Conservation (phyloP, 2,329 filamentous ascomycete species). For the Drechslerella stenobrocha region DNA sequence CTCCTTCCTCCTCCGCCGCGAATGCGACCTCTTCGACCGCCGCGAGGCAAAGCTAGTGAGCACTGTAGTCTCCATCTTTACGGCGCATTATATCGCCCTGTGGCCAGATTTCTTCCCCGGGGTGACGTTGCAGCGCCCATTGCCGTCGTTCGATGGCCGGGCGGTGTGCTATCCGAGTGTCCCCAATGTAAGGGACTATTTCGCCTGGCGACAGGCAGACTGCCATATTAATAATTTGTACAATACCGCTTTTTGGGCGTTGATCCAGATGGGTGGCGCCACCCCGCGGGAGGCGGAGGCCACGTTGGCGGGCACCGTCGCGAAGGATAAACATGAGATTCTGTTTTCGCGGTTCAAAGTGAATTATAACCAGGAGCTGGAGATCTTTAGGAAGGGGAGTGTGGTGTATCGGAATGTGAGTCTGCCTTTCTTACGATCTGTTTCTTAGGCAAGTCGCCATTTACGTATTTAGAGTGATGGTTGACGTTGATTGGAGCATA, state of each 20-base stretch:
- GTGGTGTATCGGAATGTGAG: slow-evolving; percentile 80
- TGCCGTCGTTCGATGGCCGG: slow-evolving; percentile 90
- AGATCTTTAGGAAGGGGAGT: slow-evolving; percentile 91
- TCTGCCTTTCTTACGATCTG: slow-evolving; percentile 19
- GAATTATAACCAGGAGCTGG: slow-evolving; percentile 96
- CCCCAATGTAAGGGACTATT: slow-evolving; percentile 84
- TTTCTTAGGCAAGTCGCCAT: no score
- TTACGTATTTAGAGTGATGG: slow-evolving; percentile 42
- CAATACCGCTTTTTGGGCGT: slow-evolving; percentile 93
- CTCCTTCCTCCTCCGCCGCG: slow-evolving; percentile 87
- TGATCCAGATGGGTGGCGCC: slow-evolving; percentile 77
- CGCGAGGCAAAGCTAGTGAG: slow-evolving; percentile 86
- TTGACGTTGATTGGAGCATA: slow-evolving; percentile 36
- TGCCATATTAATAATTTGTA: slow-evolving; percentile 98
- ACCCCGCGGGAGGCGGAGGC: slow-evolving; percentile 77
- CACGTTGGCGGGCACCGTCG: slow-evolving; percentile 65
- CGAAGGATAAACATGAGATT: slow-evolving; percentile 88
- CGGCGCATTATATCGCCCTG: slow-evolving; percentile 80
- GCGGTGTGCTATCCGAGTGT: slow-evolving; percentile 86
- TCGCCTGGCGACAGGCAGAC: slow-evolving; percentile 84
- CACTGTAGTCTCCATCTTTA: slow-evolving; percentile 90
- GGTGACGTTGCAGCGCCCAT: slow-evolving; percentile 69
- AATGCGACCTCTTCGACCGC: slow-evolving; percentile 79
- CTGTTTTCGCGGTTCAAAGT: slow-evolving; percentile 84
- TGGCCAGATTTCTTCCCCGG: slow-evolving; percentile 78